phyloP scores from a whole-genome alignment of 345 rosid genomes.

The Carallia brachiata region DNA sequence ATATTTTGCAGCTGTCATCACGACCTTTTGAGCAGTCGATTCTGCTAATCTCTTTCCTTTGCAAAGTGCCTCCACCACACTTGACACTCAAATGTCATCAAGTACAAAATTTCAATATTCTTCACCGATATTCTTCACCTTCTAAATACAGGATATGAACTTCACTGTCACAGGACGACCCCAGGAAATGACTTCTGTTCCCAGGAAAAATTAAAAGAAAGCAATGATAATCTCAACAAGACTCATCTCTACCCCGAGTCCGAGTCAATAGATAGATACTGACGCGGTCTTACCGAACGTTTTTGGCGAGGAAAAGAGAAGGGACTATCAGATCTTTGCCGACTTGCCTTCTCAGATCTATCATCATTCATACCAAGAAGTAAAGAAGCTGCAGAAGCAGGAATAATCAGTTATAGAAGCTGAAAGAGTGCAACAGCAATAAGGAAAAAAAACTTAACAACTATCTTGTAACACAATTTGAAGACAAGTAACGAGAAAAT shows the following conservation, averaged over 20 bases:
- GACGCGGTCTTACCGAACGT: conserved; percentile 31
- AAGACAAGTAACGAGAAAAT: background rate
- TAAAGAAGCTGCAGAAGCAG: conserved; percentile 22
- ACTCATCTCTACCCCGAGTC: conserved; percentile 27
- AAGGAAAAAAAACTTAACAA: background rate
- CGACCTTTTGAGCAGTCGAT: background rate
- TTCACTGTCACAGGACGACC: conserved; percentile 29
- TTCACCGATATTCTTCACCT: conserved; percentile 11
- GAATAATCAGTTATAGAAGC: conserved; percentile 13
- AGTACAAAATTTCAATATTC: conserved; percentile 9
- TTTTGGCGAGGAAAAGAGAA: conserved; percentile 40
- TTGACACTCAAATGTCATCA: background rate
- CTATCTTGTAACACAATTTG: background rate
- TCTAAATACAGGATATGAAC: background rate
- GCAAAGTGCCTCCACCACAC: conserved; percentile 2
- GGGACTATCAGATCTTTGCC: conserved; percentile 26
- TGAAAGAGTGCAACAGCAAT: background rate
- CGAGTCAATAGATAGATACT: conserved; percentile 13
- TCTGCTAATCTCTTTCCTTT: background rate
- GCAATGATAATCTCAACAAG: conserved; percentile 8
- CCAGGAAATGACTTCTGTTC: conserved; percentile 17
- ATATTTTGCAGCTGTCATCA: conserved; percentile 19
- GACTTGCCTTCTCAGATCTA: conserved; percentile 11
- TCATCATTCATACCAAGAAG: conserved; percentile 14
- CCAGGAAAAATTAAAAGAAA: conserved; percentile 4